Percentiles rank a stretch among this genome's conserved stretches.
Evolutionary conservation across 139 green algal species (phyloP).

Genomic region (Zygnema cylindricum): DNA sequence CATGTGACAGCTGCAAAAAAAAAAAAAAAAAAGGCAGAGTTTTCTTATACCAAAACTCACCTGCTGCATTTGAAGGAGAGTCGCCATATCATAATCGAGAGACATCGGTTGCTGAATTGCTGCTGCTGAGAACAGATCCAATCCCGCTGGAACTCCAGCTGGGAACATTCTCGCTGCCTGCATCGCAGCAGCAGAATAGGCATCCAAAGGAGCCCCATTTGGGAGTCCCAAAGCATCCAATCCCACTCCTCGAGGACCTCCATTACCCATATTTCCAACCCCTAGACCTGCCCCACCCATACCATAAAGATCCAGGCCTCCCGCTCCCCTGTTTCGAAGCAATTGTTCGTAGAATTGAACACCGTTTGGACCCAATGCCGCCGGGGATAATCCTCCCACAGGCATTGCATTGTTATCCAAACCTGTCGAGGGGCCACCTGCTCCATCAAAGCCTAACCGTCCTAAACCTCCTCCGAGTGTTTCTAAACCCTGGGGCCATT

Average conservation of each 20-base stretch:
- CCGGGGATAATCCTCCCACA: neutral
- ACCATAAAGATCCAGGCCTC: neutral
- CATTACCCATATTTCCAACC: neutral
- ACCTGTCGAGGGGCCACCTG: neutral
- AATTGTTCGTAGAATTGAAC: conserved; percentile 16
- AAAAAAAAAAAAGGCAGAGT: too few species aligned
- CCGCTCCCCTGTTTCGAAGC: neutral
- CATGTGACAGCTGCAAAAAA: too few species aligned
- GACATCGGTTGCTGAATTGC: neutral
- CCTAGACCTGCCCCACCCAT: neutral
- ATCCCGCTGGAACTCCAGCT: neutral
- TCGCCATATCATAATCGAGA: conserved; percentile 42
- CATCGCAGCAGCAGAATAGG: conserved; percentile 35
- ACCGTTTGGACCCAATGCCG: conserved; percentile 19
- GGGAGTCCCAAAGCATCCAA: conserved; percentile 14
- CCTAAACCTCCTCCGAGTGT: neutral
- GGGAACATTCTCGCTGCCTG: conserved; percentile 36
- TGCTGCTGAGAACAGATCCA: conserved; percentile 32
- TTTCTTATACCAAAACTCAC: conserved; percentile 2
- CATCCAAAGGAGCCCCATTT: conserved; percentile 1
- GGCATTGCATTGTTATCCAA: neutral
- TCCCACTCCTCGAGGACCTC: conserved; percentile 18
- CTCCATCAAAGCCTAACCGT: conserved; percentile 12
- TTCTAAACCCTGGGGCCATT: neutral
- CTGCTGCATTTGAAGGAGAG: conserved; percentile 44